phyloP scores from a whole-genome alignment of 2,329 filamentous ascomycete genomes.

The Alternaria angustiovoidea region DNA sequence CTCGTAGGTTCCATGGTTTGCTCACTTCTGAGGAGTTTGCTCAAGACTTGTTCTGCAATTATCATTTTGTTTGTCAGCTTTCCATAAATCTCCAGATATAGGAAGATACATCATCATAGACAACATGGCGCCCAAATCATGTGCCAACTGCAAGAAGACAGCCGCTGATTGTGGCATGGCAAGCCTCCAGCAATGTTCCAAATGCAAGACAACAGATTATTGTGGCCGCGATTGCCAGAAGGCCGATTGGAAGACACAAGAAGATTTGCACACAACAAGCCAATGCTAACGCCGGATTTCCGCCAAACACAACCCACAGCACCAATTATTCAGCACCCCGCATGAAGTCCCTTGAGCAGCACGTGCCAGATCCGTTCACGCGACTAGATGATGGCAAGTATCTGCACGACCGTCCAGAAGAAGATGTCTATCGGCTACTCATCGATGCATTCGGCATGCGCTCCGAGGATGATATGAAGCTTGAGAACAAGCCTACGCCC shows the following conservation, averaged over 20 bases:
- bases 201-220: conserved; percentile 43
- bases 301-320: conserved; percentile 10
- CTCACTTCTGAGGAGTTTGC: neutral
- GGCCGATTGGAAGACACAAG: conserved; percentile 46
- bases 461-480: conserved; percentile 29
- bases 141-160: conserved; percentile 30
- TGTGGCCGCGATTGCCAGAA: conserved; percentile 47
- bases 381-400: conserved; percentile 30
- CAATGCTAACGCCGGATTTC: neutral
- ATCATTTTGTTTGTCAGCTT: neutral
- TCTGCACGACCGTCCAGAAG: conserved; percentile 35
- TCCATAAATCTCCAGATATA: neutral
- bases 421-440: conserved; percentile 41
- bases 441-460: conserved; percentile 42
- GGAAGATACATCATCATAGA: neutral
- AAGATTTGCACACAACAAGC: conserved; percentile 29
- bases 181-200: conserved; percentile 34
- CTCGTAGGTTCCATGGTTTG: neutral
- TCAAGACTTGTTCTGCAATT: neutral
- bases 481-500: conserved; percentile 19
- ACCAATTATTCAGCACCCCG: conserved; percentile 6
- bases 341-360: conserved; percentile 22
- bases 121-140: neutral
- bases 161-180: conserved; percentile 11
- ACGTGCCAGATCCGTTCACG: conserved; percentile 34